phyloP scores from a whole-genome alignment of 768 basidiomycete species.

The Podaxis carcinomalis region DNA sequence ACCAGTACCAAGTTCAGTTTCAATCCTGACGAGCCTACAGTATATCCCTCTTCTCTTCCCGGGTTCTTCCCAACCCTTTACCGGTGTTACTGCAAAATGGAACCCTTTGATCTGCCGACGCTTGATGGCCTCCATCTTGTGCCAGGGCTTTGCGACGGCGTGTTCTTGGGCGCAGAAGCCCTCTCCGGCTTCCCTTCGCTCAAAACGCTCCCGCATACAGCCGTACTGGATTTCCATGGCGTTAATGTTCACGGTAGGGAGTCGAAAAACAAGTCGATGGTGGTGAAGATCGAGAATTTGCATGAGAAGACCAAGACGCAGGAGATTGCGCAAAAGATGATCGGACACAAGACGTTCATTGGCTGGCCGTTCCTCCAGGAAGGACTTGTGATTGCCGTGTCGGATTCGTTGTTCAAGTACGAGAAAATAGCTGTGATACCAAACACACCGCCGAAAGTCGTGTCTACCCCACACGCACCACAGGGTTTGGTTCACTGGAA shows the following conservation, averaged over 20 bases:
- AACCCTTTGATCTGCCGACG: slow-evolving; percentile 84
- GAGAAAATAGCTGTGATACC: slow-evolving; percentile 61
- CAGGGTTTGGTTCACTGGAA: slow-evolving; percentile 75
- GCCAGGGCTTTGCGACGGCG: slow-evolving; percentile 85
- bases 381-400: slow-evolving; percentile 80
- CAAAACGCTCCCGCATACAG: slow-evolving; percentile 78
- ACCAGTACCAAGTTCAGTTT: slow-evolving; percentile 78
- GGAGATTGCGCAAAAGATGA: slow-evolving; percentile 68
- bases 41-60: slow-evolving; percentile 89
- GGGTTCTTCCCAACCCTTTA: slow-evolving; percentile 91
- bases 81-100: slow-evolving; percentile 75
- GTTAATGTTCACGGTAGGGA: slow-evolving; percentile 94
- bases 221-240: slow-evolving; percentile 75
- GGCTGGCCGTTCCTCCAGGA: slow-evolving; percentile 97
- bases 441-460: slow-evolving; percentile 46
- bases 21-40: slow-evolving; percentile 54
- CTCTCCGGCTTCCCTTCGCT: slow-evolving; percentile 97
- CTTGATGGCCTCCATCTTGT: slow-evolving; percentile 82
- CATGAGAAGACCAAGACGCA: slow-evolving; percentile 64
- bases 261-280: slow-evolving; percentile 90
- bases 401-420: slow-evolving; percentile 84
- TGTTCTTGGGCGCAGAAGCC: slow-evolving; percentile 77
- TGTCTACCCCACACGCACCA: slow-evolving; percentile 70
- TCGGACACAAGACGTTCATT: slow-evolving; percentile 74
- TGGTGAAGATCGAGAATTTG: slow-evolving; percentile 77